phyloP scores from a whole-genome alignment of 768 basidiomycete species.

The Cyclocybe cylindracea region DNA sequence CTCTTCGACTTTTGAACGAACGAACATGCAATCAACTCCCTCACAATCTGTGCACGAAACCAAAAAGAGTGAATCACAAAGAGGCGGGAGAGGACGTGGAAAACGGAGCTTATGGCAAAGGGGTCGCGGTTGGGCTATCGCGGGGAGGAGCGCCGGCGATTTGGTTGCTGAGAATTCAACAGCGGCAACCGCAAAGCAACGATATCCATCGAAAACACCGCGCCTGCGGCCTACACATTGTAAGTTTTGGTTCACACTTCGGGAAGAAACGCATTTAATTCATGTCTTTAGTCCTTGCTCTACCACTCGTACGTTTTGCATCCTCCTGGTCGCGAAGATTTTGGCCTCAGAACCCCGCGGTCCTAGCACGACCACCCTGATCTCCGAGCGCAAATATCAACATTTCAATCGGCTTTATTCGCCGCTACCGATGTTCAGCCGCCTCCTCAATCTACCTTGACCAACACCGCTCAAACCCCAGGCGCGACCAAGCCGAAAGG shows the following conservation, averaged over 20 bases:
- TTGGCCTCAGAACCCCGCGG: neutral
- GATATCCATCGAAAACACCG: neutral
- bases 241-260: conserved; percentile 11
- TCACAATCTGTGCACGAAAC: too few species aligned
- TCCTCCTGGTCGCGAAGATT: neutral
- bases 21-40: too few species aligned
- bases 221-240: conserved; percentile 31
- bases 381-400: conserved; percentile 34
- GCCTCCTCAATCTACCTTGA: neutral
- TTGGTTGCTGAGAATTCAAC: too few species aligned
- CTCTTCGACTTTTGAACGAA: too few species aligned
- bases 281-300: conserved; percentile 25
- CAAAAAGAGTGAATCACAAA: too few species aligned
- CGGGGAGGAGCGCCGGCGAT: too few species aligned
- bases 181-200: too few species aligned
- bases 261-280: neutral
- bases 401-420: conserved; percentile 46
- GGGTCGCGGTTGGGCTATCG: too few species aligned
- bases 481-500: neutral
- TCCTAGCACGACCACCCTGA: conserved; percentile 35
- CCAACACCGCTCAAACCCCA: neutral
- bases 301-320: conserved; percentile 29
- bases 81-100: too few species aligned
- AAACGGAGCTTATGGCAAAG: too few species aligned
- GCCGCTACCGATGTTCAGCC: conserved; percentile 16